A percentile compares a stretch with the other conserved stretches of the same genome.
phyloP scores from a whole-genome alignment of 371 early-diverging fungal species.

The Choanephora cucurbitarum region DNA sequence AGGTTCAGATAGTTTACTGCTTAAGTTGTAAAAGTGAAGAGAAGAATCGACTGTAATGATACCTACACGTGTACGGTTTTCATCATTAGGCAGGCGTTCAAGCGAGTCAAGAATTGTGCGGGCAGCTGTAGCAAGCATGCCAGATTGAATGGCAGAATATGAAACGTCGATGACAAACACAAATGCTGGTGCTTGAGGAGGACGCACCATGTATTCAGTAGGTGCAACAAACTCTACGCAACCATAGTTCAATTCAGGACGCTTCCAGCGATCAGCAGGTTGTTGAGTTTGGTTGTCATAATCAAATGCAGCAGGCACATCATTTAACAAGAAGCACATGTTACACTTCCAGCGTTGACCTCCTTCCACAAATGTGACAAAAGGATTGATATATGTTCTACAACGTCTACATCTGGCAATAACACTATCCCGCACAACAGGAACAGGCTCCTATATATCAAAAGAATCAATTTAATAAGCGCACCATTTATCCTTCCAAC shows the following conservation, averaged over 20 bases:
- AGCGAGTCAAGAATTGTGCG: conserved; percentile 81
- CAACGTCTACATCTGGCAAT: conserved; percentile 96
- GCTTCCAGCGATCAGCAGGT: conserved; percentile 82
- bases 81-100: conserved; percentile 87
- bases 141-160: conserved; percentile 80
- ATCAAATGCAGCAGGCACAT: conserved; percentile 89
- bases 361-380: conserved; percentile 90
- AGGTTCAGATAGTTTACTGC: conserved; percentile 66
- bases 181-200: conserved; percentile 93
- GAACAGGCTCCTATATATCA: conserved; percentile 65
- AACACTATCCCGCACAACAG: conserved; percentile 78
- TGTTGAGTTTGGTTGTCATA: conserved; percentile 83
- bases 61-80: conserved; percentile 85
- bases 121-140: conserved; percentile 74
- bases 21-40: conserved; percentile 90
- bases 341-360: conserved; percentile 96
- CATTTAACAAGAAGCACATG: conserved; percentile 89
- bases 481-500: background rate
- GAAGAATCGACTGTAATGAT: conserved; percentile 90
- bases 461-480: background rate
- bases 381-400: conserved; percentile 96
- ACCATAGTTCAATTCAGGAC: conserved; percentile 85
- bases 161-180: conserved; percentile 95
- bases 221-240: conserved; percentile 96
- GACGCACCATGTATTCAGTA: conserved; percentile 62